Evolutionary conservation across 208 protist genomes (phyloP).

Genomic region (Trypanosoma boissoni): DNA sequence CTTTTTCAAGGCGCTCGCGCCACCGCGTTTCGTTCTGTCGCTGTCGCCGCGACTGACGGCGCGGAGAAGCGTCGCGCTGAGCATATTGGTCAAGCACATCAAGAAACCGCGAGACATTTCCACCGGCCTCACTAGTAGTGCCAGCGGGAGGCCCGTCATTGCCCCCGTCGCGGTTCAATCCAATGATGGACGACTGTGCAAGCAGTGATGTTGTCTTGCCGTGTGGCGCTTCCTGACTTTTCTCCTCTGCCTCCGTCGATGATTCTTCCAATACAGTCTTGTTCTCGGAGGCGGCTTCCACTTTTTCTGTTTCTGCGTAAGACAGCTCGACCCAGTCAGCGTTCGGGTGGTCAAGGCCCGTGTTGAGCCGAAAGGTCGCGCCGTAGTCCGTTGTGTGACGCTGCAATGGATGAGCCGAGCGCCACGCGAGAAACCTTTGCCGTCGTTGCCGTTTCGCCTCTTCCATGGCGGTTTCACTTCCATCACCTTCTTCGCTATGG

Average conservation of each 20-base stretch:
- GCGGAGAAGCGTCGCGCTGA: constrained; percentile 6
- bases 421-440: constrained; percentile 60
- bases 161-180: not conserved
- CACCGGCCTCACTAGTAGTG: too few species aligned
- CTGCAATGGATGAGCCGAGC: constrained; percentile 32
- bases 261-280: not conserved
- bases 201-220: not conserved
- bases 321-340: constrained; percentile 29
- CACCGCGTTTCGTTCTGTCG: constrained; percentile 30
- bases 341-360: constrained; percentile 57
- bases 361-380: constrained; percentile 59
- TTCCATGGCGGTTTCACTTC: not conserved
- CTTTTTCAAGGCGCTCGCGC: constrained; percentile 17
- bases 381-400: constrained; percentile 37
- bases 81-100: constrained; percentile 46
- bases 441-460: constrained; percentile 21
- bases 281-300: not conserved
- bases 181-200: not conserved
- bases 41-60: constrained; percentile 19
- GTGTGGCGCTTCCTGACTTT: not conserved
- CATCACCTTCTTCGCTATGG: not conserved
- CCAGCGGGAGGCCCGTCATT: not conserved
- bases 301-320: constrained; percentile 11
- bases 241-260: not conserved
- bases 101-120: constrained; percentile 56